phyloP scores from a whole-genome alignment of 176 grass and related monocot species.

The Olyra latifolia region DNA sequence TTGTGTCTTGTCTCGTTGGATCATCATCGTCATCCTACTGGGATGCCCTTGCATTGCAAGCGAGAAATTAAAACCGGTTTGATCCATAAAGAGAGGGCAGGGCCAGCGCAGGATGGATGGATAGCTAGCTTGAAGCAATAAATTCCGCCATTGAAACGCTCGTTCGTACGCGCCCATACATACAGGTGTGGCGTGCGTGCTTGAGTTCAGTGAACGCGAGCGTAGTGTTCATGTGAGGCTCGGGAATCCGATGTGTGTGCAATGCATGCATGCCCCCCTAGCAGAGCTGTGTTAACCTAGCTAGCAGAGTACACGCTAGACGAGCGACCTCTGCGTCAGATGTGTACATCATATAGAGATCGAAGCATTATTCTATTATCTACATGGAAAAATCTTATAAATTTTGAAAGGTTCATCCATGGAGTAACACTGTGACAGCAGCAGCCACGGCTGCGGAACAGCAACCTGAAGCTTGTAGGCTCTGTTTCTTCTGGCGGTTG shows the following conservation, averaged over 20 bases:
- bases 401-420: conserved; percentile 22
- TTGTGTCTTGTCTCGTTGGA: conserved; percentile 2
- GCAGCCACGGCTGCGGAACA: too few species aligned
- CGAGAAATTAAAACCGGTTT: background rate
- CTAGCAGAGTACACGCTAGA: background rate
- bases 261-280: background rate
- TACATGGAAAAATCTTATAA: too few species aligned
- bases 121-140: conserved; percentile 24
- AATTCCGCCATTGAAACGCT: conserved; percentile 30
- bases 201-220: conserved; percentile 40
- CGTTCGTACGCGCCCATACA: conserved; percentile 38
- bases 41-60: background rate
- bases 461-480: too few species aligned
- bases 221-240: conserved; percentile 44
- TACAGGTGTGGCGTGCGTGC: background rate
- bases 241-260: conserved; percentile 63
- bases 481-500: too few species aligned
- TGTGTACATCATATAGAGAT: too few species aligned
- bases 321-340: too few species aligned
- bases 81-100: conserved; percentile 25
- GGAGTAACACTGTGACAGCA: too few species aligned
- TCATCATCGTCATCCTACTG: background rate
- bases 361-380: too few species aligned
- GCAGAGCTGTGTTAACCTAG: background rate
- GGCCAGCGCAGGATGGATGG: background rate